These are phyloP conservation scores for Camelina hispida DNA, from an alignment of 345 rosid species.

Conservation along the genomic window DNA sequence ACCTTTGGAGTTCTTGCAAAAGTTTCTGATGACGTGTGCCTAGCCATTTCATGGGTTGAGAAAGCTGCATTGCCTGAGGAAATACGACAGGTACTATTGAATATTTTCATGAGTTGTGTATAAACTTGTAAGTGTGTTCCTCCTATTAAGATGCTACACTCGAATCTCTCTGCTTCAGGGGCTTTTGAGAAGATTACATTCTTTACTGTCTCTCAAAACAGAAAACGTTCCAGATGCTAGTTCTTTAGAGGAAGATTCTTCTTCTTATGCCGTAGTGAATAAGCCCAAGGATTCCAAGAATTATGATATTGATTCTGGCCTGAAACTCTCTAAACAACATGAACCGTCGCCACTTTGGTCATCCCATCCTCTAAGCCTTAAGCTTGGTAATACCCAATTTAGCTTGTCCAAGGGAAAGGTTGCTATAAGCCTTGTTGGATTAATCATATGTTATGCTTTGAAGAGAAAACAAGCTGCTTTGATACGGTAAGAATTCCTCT, in stretches of 20 bases:
- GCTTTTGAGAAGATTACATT: slow-evolving; percentile 75
- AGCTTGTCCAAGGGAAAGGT: slow-evolving; percentile 59
- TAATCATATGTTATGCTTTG: slow-evolving; percentile 55
- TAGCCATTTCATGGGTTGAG: slow-evolving; percentile 85
- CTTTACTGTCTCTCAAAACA: slow-evolving; percentile 52
- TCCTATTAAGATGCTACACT: slow-evolving; percentile 4
- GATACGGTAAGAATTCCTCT: slow-evolving; percentile 51
- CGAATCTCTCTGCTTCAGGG: slow-evolving; percentile 51
- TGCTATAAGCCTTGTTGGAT: slow-evolving; percentile 59
- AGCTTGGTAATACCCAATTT: slow-evolving; percentile 53
- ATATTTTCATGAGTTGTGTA: slow-evolving; percentile 18
- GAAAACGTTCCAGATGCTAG: slow-evolving; percentile 41
- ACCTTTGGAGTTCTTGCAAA: slow-evolving; percentile 64
- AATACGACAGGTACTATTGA: slow-evolving; percentile 62
- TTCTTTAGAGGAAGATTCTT: slow-evolving; percentile 44
- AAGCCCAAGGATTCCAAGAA: slow-evolving; percentile 37
- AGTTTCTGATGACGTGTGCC: slow-evolving; percentile 53
- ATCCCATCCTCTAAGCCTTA: slow-evolving; percentile 62
- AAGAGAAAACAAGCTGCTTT: slow-evolving; percentile 61
- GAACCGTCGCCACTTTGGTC: slow-evolving; percentile 53
- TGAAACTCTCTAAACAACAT: slow-evolving; percentile 49
- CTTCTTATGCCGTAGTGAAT: slow-evolving; percentile 35
- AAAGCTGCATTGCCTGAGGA: slow-evolving; percentile 79
- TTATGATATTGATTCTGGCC: slow-evolving; percentile 20
- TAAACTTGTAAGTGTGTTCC: slow-evolving; percentile 7